Conservation (phyloP, 805 yeast genomes). For the Candida anglica region DNA sequence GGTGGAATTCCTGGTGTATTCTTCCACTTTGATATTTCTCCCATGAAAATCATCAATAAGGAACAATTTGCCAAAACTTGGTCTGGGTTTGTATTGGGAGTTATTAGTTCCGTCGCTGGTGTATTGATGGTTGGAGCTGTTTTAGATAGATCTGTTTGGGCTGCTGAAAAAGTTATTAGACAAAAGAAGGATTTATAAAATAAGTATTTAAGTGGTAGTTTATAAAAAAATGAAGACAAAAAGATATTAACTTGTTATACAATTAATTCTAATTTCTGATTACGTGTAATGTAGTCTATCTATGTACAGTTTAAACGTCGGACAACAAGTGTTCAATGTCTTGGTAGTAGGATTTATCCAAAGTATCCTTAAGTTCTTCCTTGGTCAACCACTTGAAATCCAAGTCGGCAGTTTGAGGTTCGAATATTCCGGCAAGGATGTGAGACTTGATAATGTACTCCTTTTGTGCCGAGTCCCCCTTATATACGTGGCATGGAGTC, state of each 20-base stretch:
- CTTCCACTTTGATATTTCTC: slow-evolving; percentile 87
- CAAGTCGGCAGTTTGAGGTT: slow-evolving; percentile 28
- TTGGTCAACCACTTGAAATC: slow-evolving; percentile 82
- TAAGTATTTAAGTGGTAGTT: neutral
- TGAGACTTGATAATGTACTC: slow-evolving; percentile 85
- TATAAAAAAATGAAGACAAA: neutral
- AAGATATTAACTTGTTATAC: too few relatives aligned
- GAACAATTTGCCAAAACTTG: slow-evolving; percentile 73
- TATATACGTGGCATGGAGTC: slow-evolving; percentile 74
- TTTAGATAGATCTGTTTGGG: slow-evolving; percentile 82
- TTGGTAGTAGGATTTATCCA: slow-evolving; percentile 51
- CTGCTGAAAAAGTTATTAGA: slow-evolving; percentile 73
- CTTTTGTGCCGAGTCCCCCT: slow-evolving; percentile 29
- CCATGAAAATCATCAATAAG: slow-evolving; percentile 83
- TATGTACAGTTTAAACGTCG: slow-evolving; percentile 26
- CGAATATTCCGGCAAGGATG: slow-evolving; percentile 79
- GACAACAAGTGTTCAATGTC: slow-evolving; percentile 49
- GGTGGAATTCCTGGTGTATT: slow-evolving; percentile 93
- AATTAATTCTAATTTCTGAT: neutral
- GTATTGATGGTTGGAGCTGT: slow-evolving; percentile 89
- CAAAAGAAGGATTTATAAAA: slow-evolving; percentile 54
- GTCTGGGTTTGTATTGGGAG: slow-evolving; percentile 78
- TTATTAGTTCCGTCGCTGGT: slow-evolving; percentile 88
- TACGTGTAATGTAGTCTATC: slow-evolving; percentile 2
- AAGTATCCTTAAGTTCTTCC: slow-evolving; percentile 62